Percentiles rank a stretch among this genome's conserved stretches.
Conservation (phyloP, 2,329 filamentous ascomycete genomes). For the Balansia obtecta region DNA sequence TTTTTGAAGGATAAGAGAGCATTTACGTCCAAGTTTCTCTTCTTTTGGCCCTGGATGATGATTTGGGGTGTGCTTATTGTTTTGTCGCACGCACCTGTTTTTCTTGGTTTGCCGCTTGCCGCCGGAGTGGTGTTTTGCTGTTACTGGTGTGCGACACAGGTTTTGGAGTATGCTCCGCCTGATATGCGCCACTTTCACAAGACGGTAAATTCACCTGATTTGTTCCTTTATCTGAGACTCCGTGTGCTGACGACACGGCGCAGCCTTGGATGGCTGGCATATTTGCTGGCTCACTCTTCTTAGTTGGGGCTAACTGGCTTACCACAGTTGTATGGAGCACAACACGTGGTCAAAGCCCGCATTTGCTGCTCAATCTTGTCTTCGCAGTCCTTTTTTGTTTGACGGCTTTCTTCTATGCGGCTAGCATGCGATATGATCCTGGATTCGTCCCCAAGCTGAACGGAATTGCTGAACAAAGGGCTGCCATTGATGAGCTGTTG, state of each 20-base stretch:
- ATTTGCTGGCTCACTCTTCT: slow-evolving; percentile 77
- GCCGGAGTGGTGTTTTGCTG: slow-evolving; percentile 54
- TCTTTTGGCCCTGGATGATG: slow-evolving; percentile 74
- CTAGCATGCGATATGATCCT: slow-evolving; percentile 78
- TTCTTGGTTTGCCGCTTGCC: slow-evolving; percentile 61
- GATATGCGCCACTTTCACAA: slow-evolving; percentile 86
- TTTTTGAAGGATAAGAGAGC: slow-evolving; percentile 64
- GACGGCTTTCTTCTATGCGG: slow-evolving; percentile 75
- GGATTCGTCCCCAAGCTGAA: slow-evolving; percentile 86
- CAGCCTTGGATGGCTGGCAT: slow-evolving; percentile 89
- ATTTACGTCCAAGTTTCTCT: slow-evolving; percentile 77
- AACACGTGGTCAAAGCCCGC: slow-evolving; percentile 21
- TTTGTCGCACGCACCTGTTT: slow-evolving; percentile 61
- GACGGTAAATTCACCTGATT: slow-evolving; percentile 46
- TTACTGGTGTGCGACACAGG: slow-evolving; percentile 65
- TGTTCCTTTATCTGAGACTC: not conserved
- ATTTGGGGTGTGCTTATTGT: slow-evolving; percentile 60
- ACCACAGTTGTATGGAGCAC: slow-evolving; percentile 52
- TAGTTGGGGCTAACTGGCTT: slow-evolving; percentile 66
- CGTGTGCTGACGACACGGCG: not conserved
- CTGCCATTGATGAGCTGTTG: slow-evolving; percentile 77
- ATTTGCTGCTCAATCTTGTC: slow-evolving; percentile 65
- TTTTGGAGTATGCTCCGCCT: slow-evolving; percentile 69
- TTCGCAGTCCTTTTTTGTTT: slow-evolving; percentile 54
- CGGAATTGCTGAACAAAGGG: slow-evolving; percentile 80